Evolutionary conservation across 768 basidiomycete genomes (phyloP).

Genomic region (Phanerochaete sordida): DNA sequence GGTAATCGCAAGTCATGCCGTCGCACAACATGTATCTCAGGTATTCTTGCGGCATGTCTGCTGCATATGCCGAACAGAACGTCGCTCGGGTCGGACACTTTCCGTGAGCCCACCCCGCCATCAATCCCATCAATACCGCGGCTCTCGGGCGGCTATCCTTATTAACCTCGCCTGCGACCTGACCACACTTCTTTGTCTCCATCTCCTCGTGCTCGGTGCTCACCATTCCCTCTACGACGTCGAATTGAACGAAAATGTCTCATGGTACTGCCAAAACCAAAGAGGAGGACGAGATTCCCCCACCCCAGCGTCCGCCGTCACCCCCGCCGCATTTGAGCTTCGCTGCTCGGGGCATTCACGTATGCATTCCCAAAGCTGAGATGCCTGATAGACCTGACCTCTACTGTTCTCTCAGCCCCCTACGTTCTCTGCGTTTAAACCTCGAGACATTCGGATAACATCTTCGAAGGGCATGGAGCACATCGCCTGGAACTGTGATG

Average conservation of each 20-base stretch:
- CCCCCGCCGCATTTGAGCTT: conserved; percentile 74
- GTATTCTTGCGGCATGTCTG: too few relatives aligned
- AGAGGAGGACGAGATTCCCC: conserved; percentile 41
- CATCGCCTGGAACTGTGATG: conserved; percentile 84
- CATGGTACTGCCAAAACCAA: conserved; percentile 1
- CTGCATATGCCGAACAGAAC: too few relatives aligned
- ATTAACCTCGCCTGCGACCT: neutral
- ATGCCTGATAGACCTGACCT: neutral
- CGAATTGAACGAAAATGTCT: neutral
- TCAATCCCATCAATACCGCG: too few relatives aligned
- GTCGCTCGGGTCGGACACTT: too few relatives aligned
- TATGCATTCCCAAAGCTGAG: conserved; percentile 35
- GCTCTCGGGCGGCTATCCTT: too few relatives aligned
- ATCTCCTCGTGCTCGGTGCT: too few relatives aligned
- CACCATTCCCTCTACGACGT: too few relatives aligned
- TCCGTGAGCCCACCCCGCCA: too few relatives aligned
- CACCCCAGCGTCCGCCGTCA: conserved; percentile 51
- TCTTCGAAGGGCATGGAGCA: conserved; percentile 66
- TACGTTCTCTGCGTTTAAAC: conserved; percentile 76
- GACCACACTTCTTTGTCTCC: neutral
- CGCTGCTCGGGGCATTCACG: conserved; percentile 67
- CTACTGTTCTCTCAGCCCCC: conserved; percentile 48
- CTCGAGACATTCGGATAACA: conserved; percentile 66
- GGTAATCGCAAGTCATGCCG: too few relatives aligned
- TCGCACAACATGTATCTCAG: too few relatives aligned